Evolutionary conservation across 257 asterid species (phyloP).

Genomic region (Solanum corneliomulleri): DNA sequence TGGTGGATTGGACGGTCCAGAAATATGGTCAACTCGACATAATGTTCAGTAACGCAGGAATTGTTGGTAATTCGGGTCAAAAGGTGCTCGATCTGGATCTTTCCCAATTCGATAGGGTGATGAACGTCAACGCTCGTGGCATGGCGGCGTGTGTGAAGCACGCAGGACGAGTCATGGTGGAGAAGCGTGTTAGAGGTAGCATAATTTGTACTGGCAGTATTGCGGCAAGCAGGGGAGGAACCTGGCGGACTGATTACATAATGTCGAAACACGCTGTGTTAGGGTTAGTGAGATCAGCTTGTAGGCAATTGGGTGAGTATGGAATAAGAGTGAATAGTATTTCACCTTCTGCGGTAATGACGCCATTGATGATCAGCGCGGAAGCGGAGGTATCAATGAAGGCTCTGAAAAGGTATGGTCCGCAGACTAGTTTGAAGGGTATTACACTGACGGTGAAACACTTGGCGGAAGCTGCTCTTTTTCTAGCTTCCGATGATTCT

Average conservation of each 20-base stretch:
- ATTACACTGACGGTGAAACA: conserved; percentile 1
- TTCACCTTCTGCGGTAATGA: conserved; percentile 17
- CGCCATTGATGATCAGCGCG: conserved; percentile 1
- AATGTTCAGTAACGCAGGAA: conserved; percentile 43
- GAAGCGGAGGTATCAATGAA: background rate
- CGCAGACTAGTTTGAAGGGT: conserved; percentile 15
- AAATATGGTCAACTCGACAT: conserved; percentile 27
- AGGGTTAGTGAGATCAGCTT: conserved; percentile 31
- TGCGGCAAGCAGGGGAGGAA: conserved; percentile 3
- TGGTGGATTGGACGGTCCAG: conserved; percentile 22
- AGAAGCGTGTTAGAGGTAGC: conserved; percentile 6
- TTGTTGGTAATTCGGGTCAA: conserved; percentile 2
- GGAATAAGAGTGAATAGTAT: conserved; percentile 36
- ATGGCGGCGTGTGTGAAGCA: conserved; percentile 12
- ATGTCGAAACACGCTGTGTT: conserved; percentile 31
- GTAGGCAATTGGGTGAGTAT: conserved; percentile 15
- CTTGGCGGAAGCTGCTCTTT: conserved; percentile 19
- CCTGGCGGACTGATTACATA: conserved; percentile 7
- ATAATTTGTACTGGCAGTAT: conserved; percentile 26
- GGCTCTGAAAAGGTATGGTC: background rate
- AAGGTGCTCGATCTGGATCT: conserved; percentile 26
- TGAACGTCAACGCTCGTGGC: conserved; percentile 23
- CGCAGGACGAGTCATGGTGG: conserved; percentile 16
- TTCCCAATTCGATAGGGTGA: background rate
- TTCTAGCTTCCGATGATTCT: conserved; percentile 23